Evolutionary conservation across 164 flowering plant genomes (phyloP), one percentile per base, ranked within the genome.

Genomic region (Vitis amurensis): DNA sequence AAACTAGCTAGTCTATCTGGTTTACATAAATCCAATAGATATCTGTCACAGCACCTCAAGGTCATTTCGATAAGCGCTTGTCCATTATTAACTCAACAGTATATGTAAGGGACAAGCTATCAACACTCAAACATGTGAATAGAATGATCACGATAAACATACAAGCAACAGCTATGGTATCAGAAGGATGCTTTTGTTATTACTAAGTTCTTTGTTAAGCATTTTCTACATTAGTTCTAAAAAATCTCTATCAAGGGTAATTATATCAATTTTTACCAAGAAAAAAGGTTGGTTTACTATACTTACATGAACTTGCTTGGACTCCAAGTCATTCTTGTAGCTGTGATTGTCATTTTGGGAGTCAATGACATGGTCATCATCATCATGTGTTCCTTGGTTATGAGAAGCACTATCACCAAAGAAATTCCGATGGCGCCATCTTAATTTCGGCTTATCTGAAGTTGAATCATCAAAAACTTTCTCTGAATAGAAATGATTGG

Each of bases 401-500:
- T 58, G 56, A 59, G 69, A 62, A 73, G 9, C 65, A 68, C 49
- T 55, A 59, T 88, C 93, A 71, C 68, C 72, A 74, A 61, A 85
- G 67, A 48, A 71, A 73, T 79, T 84, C 29, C 90, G 84, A 27
- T 66, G 69, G 11, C 88, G 89, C 91, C 89, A 89, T 80, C 86
- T 84, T 52, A 77, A 8, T 13, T 47, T 70, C n/a, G 91, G 84
- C 59, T 23, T 60, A 67, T 86, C 91, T 47, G 73, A 16, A 59
- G 60, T 73, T 60, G 87, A 77, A 74, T 90, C 98, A 69, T 82
- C 87, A 80, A 72, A 89, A 64, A 88, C 88, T 55, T 77, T 72
- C 77, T 93, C 98, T 14, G 70, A 10, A 71, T 83, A 91, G 71
- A 89, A 91, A 78, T 84, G 82, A 72, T 85, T 87, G 12, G 84